phyloP scores from a whole-genome alignment of 345 rosid genomes.

The Raphanus raphanistrum region DNA sequence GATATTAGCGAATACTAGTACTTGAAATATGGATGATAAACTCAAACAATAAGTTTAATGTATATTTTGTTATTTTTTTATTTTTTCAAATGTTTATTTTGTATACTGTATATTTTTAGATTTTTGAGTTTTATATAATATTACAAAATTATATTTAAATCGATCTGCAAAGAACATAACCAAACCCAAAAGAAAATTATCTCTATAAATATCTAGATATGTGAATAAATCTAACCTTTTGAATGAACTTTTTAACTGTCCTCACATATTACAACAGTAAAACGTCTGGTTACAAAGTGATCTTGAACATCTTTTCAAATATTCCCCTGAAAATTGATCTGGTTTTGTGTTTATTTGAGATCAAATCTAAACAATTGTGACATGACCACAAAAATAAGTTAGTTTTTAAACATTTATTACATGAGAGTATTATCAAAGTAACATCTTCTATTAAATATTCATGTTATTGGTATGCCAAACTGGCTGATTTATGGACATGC shows the following conservation, averaged over 20 bases:
- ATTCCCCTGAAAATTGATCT: background rate
- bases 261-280: background rate
- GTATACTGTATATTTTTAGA: background rate
- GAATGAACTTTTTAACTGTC: background rate
- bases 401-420: conserved; percentile 4
- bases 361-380: conserved; percentile 1
- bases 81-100: no score
- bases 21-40: background rate
- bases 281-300: background rate
- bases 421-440: background rate
- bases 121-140: no score
- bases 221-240: no score
- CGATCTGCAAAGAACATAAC: no score
- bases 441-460: background rate
- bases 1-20: background rate
- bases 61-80: no score
- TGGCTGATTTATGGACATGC: conserved; percentile 20
- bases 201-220: no score
- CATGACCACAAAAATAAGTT: background rate
- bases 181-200: no score
- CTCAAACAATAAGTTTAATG: background rate
- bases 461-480: conserved; percentile 16
- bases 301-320: background rate
- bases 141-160: no score
- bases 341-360: background rate